Conservation (phyloP, 306 rosid genomes). For the Amphicarpaea edgeworthii region DNA sequence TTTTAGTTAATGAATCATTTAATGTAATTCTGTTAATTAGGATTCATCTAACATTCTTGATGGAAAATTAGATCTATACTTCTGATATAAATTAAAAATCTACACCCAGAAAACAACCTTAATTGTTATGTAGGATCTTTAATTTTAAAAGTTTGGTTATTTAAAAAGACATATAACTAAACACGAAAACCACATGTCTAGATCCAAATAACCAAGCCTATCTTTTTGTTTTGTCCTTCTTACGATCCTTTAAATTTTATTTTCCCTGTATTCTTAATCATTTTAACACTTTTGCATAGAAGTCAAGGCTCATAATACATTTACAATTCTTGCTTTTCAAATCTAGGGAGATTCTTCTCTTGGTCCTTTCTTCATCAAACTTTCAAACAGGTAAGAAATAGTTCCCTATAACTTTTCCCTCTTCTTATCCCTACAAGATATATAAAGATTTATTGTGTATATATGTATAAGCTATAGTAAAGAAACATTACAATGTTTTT, state of each 20-base stretch:
- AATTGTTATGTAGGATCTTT: conserved; percentile 3
- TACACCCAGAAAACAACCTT: background rate
- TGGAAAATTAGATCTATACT: background rate
- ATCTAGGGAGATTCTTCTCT: conserved; percentile 12
- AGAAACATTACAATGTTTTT: background rate
- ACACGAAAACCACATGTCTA: conserved; percentile 15
- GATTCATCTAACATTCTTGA: background rate
- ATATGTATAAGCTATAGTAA: conserved; percentile 22
- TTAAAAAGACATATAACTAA: conserved; percentile 25
- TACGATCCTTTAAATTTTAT: background rate
- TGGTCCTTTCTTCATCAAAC: conserved; percentile 5
- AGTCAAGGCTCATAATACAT: conserved; percentile 14
- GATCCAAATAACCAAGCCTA: background rate
- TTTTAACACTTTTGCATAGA: background rate
- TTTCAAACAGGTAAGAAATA: conserved; percentile 28
- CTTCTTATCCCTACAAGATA: conserved; percentile 10
- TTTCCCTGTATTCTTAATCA: background rate
- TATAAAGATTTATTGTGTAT: background rate
- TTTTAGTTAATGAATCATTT: background rate
- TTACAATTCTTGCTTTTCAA: conserved; percentile 1
- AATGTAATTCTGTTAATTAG: background rate
- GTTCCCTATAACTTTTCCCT: conserved; percentile 17
- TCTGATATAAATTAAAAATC: too few species aligned
- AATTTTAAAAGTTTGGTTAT: conserved; percentile 17
- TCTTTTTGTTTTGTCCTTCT: conserved; percentile 25